A percentile compares a stretch with the other conserved stretches of the same genome.
Conservation (phyloP, 2,329 filamentous ascomycete species). For the Arachnopeziza araneosa region DNA sequence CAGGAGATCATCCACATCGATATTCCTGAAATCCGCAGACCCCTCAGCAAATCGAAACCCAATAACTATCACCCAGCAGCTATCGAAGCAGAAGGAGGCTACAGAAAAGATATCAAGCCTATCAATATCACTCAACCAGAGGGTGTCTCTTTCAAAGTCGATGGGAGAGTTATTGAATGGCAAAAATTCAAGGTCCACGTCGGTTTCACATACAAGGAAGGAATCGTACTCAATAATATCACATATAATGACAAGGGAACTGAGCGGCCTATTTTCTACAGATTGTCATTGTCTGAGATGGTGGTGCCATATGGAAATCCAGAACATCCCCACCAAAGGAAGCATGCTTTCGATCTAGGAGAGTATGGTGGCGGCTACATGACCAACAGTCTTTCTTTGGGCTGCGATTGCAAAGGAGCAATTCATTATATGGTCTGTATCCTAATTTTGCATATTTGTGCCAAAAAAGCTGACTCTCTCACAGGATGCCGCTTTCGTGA, state of each 20-base stretch:
- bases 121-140: constrained; percentile 85
- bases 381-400: constrained; percentile 70
- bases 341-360: constrained; percentile 76
- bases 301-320: constrained; percentile 86
- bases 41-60: constrained; percentile 63
- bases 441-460: background rate
- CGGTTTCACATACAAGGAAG: constrained; percentile 92
- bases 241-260: constrained; percentile 80
- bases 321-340: constrained; percentile 72
- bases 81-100: constrained; percentile 69
- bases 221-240: constrained; percentile 85
- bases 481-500: constrained; percentile 69
- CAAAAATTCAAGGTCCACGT: constrained; percentile 93
- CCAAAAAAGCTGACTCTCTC: background rate
- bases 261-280: constrained; percentile 76
- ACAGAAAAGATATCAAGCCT: constrained; percentile 73
- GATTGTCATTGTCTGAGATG: constrained; percentile 87
- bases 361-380: constrained; percentile 81
- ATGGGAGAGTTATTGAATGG: constrained; percentile 73
- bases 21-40: constrained; percentile 70
- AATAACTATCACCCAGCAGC: constrained; percentile 76
- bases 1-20: constrained; percentile 47
- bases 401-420: constrained; percentile 81
- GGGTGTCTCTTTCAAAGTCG: constrained; percentile 78
- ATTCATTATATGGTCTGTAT: constrained; percentile 69